Evolutionary conservation across 2,329 filamentous ascomycete genomes (phyloP), one percentile per base, ranked within the genome.

Genomic region (Ophiostoma angusticollis): DNA sequence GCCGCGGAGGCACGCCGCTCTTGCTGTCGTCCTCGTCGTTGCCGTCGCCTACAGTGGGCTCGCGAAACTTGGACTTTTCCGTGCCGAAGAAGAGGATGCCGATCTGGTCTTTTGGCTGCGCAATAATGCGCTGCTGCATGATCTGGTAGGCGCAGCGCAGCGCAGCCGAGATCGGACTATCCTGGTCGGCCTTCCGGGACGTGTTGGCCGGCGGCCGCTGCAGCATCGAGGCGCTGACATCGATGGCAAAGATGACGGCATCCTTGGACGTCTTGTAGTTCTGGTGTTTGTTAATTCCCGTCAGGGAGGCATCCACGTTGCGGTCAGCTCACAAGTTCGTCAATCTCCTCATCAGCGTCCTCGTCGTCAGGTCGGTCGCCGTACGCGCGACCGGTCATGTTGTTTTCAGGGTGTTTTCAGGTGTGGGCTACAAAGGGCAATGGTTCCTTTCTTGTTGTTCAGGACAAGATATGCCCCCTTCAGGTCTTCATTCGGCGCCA

Each of bases 51-150:
- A 18, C 12, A n/a, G 25, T 28, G 4, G 17, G n/a, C 9, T 31
- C 28, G 32, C 80, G 74, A 47, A 86, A 87, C 50, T 80, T 86
- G 28, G 85, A 84, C 59, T 84, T 74, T 52, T 93, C 69, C 0
- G 91, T 98, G 8, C 87, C 87, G 55, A 93, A 98, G 1, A 98
- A 67, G 27, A 98, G 58, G 19, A 98, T 81, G 2, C 89, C 87
- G 73, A 98, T 95, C 84, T 95, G 93, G 45, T 98, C 91, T 53
- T 80, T 87, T 2, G 91, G 91, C 45, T 87, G 89, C 4, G 89
- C 89, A 51, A 98, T 96, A 58, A 98, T 96, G 50, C 91, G 84
- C 62, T 96, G 89, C 61, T 96, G 85, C 84, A 98, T 95, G 38
- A 98, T 68, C 53, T 85, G 77, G 53, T 93, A 93, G 42, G 89